These are phyloP conservation scores for Arthrobotrys megalospora DNA, from an alignment of 2,329 filamentous ascomycete genomes.

Conservation along the genomic window DNA sequence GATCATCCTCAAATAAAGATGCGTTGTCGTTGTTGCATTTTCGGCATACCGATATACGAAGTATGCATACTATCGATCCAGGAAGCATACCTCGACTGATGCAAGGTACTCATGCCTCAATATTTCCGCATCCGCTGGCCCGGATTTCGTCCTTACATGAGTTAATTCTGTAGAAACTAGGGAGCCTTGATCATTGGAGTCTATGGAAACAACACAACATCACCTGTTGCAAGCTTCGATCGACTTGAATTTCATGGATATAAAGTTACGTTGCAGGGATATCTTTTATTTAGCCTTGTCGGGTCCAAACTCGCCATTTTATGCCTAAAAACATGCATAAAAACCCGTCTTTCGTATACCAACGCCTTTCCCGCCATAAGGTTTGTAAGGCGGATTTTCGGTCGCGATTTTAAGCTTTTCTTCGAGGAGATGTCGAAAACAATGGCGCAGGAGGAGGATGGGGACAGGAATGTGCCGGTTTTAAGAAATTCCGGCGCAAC, in stretches of 20 bases:
- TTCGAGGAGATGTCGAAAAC: not conserved
- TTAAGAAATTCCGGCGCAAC: conserved; percentile 37
- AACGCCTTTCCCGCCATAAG: conserved; percentile 15
- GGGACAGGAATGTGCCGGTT: not conserved
- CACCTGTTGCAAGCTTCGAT: conserved; percentile 7
- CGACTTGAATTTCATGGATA: not conserved
- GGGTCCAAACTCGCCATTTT: conserved; percentile 22
- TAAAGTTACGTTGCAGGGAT: conserved; percentile 11
- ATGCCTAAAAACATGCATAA: conserved; percentile 24
- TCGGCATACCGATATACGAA: not conserved
- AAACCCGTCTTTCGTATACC: conserved; percentile 15
- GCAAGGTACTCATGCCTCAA: conserved; percentile 6
- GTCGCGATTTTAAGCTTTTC: not conserved
- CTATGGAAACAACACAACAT: conserved; percentile 12
- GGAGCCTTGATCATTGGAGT: not conserved
- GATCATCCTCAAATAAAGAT: not conserved
- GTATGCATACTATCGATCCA: not conserved
- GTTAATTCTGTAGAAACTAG: conserved; percentile 19
- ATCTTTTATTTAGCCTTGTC: conserved; percentile 56
- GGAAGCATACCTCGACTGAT: conserved; percentile 1
- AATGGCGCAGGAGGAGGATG: too few relatives aligned
- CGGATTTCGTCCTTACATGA: conserved; percentile 25
- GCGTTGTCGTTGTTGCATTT: conserved; percentile 37
- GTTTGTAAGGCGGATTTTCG: not conserved
- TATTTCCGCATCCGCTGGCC: conserved; percentile 25